Evolutionary conservation across 2,329 filamentous ascomycete species (phyloP).

Genomic region (Grosmannia clavigera): DNA sequence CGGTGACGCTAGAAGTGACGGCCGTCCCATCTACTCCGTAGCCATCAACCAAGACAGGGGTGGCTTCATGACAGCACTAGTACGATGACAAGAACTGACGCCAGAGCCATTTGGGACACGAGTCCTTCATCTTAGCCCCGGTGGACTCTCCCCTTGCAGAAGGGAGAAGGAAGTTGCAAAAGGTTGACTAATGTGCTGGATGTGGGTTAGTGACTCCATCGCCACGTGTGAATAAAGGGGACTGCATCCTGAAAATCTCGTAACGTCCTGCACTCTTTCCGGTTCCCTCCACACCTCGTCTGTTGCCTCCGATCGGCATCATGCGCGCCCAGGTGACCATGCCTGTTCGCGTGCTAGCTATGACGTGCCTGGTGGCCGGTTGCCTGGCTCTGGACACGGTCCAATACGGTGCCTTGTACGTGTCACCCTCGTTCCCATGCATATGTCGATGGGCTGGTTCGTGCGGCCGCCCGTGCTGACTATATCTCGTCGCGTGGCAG

Average conservation of each 20-base stretch:
- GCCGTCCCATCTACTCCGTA: no score
- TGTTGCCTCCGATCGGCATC: not conserved
- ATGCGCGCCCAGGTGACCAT: not conserved
- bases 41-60: no score
- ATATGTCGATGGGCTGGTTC: no score
- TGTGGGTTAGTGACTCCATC: not conserved
- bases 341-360: not conserved
- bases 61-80: no score
- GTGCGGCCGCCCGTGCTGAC: not conserved
- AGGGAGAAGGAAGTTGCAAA: no score
- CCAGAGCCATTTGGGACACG: no score
- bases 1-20: no score
- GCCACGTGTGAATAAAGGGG: not conserved
- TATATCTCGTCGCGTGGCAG: slow-evolving; percentile 29
- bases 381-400: not conserved
- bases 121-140: no score
- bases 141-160: no score
- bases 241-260: not conserved
- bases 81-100: no score
- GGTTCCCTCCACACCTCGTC: not conserved
- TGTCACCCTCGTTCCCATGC: not conserved
- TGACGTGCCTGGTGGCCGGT: not conserved
- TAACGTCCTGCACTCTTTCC: no score
- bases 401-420: slow-evolving; percentile 2
- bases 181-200: no score